A percentile compares a stretch with the other conserved stretches of the same genome.
phyloP scores from a whole-genome alignment of 352 stramenopile genomes.

The Pythium grandisporangium region DNA sequence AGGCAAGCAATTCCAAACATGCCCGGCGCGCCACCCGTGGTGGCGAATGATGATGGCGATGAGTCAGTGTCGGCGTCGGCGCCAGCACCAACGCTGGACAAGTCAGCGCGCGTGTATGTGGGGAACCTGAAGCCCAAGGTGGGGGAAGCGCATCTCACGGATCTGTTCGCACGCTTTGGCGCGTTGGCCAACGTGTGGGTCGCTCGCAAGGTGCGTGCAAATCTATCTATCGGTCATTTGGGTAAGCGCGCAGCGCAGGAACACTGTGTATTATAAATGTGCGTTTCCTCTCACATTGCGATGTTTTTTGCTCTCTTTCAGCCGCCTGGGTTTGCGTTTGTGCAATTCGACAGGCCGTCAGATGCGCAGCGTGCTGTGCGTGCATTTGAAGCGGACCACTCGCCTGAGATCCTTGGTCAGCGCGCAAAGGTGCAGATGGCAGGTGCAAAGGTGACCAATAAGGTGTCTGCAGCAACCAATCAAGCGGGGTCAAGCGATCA shows the following conservation, averaged over 20 bases:
- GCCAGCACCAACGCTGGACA: no score
- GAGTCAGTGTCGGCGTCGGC: not conserved
- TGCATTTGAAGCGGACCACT: conserved; percentile 17
- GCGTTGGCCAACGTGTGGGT: conserved; percentile 70
- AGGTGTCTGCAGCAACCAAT: not conserved
- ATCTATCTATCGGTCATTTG: not conserved
- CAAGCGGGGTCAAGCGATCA: not conserved
- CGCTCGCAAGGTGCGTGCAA: conserved; percentile 38
- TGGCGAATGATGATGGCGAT: not conserved
- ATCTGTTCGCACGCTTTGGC: conserved; percentile 51
- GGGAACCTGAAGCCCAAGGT: conserved; percentile 64
- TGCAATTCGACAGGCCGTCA: conserved; percentile 38
- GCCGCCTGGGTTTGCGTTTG: conserved; percentile 78
- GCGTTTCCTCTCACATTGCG: no score
- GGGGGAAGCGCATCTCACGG: conserved; percentile 54
- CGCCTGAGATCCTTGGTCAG: conserved; percentile 61
- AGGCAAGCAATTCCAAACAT: no score
- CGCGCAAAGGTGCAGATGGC: conserved; percentile 65
- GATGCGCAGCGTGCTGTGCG: conserved; percentile 41
- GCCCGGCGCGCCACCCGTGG: no score
- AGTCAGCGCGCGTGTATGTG: conserved; percentile 54
- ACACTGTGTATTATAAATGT: not conserved
- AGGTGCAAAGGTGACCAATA: conserved; percentile 7
- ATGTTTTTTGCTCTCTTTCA: no score
- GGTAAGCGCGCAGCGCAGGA: not conserved